Evolutionary conservation across 2,329 filamentous ascomycete genomes (phyloP), one percentile per base, ranked within the genome.

Genomic region (Nigrograna mackinnonii): DNA sequence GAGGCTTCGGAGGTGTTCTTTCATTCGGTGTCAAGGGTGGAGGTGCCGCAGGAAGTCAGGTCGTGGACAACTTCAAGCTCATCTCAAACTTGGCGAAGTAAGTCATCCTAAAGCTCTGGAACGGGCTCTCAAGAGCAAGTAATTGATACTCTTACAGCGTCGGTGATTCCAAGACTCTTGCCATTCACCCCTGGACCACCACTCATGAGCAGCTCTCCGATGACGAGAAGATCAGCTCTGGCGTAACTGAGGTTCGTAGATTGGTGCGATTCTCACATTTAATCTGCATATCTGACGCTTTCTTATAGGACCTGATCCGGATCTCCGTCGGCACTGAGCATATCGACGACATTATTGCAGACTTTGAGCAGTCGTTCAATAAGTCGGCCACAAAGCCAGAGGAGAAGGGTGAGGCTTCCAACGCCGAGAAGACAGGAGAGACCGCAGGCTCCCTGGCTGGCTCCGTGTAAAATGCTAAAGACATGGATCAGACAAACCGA

Each of bases 321-420:
- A 94, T 97, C 62, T 96, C 91, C 0, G 91, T 96, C 45, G 92
- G 92, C 39, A 95, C 87, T 1, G 92, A 97, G 75, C 91, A 96
- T 69, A 95, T 97, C 66, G 91, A 96, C 74, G 92, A 97, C 64
- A 96, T 97, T 60, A 94, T 96, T 63, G 87, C 85, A 57, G 92
- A 97, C 72, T 96, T 97, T 66, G 86, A 92, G 70, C 91, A 96
- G 76, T 88, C 89, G 0, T 95, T 96, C 71, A 79, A 83, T 64
- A 78, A 80, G 19, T 64, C 73, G 5, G 70, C 70, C 1, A 75
- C 73, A 7, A 74, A 74, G 63, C 72, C 69, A 6, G 57, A 60
- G 4, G 57, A 62, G 46, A 55, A 64, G 44, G 66, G 66, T 35
- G 49, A 64, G 37, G 41, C 58, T 6, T 49, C 43, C 34, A 69